Conservation (phyloP, 2,329 filamentous ascomycete genomes). For the Beauveria brongniartii region DNA sequence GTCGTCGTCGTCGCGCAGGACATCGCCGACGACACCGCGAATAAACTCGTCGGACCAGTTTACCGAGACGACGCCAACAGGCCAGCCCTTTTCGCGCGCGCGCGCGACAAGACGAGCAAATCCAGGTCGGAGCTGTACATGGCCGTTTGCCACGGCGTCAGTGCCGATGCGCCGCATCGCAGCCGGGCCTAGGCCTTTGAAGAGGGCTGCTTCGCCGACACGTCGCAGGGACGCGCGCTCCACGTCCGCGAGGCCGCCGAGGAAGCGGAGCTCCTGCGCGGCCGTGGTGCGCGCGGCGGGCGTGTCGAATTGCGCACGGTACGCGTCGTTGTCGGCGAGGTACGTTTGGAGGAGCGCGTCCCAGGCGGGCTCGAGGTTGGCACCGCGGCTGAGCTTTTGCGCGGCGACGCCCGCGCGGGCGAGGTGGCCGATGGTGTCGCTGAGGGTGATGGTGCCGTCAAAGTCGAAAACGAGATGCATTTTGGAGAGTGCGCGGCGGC, state of each 20-base stretch:
- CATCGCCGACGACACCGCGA: conserved; percentile 30
- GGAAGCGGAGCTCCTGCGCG: conserved; percentile 33
- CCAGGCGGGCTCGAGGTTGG: conserved; percentile 34
- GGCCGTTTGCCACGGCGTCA: conserved; percentile 25
- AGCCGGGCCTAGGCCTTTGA: conserved; percentile 28
- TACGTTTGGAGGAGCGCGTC: conserved; percentile 38
- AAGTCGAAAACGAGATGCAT: conserved; percentile 49
- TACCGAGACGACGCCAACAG: conserved; percentile 39
- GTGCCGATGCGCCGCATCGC: conserved; percentile 31
- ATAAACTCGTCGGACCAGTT: conserved; percentile 45
- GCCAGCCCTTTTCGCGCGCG: conserved; percentile 25
- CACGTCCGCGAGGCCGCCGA: conserved; percentile 30
- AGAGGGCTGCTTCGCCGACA: conserved; percentile 36
- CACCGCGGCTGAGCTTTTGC: conserved; percentile 19
- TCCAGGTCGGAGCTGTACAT: conserved; percentile 30
- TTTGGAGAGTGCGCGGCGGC: not conserved
- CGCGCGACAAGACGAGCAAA: conserved; percentile 27
- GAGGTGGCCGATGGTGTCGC: conserved; percentile 44
- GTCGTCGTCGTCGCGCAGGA: conserved; percentile 14
- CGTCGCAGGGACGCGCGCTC: conserved; percentile 39
- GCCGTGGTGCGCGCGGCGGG: conserved; percentile 26
- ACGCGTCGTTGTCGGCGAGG: conserved; percentile 31
- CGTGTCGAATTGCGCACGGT: conserved; percentile 24
- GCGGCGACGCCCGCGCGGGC: conserved; percentile 34
- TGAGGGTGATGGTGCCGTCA: conserved; percentile 49